phyloP scores from a whole-genome alignment of 805 yeast genomes.

The Cyberlindnera lachancei region DNA sequence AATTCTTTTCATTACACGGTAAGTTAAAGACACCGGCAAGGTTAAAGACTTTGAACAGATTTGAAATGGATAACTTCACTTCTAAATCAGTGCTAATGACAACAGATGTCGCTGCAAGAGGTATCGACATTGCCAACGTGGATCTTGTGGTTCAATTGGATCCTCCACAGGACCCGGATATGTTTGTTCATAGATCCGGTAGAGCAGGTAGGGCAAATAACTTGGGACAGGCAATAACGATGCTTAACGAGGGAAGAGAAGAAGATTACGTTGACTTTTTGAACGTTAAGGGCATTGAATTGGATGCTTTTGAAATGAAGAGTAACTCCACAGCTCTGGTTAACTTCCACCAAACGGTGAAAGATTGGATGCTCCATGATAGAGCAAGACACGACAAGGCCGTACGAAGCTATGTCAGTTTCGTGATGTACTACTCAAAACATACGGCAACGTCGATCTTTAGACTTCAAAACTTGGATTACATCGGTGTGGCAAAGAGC shows the following conservation, averaged over 20 bases:
- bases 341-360: conserved; percentile 18
- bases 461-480: conserved; percentile 64
- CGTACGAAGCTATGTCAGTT: conserved; percentile 74
- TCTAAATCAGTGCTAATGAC: conserved; percentile 66
- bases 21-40: conserved; percentile 79
- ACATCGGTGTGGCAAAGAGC: conserved; percentile 60
- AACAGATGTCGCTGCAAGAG: conserved; percentile 98
- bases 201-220: conserved; percentile 91
- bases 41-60: conserved; percentile 58
- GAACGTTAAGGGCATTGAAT: conserved; percentile 56
- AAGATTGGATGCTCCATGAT: conserved; percentile 60
- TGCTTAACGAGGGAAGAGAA: conserved; percentile 71
- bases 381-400: conserved; percentile 79
- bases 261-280: conserved; percentile 75
- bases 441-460: conserved; percentile 87
- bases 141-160: conserved; percentile 91
- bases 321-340: conserved; percentile 8
- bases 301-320: conserved; percentile 38
- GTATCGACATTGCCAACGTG: conserved; percentile 91
- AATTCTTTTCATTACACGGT: conserved; percentile 79
- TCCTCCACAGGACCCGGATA: conserved; percentile 89
- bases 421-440: conserved; percentile 74
- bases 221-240: conserved; percentile 69
- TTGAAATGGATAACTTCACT: conserved; percentile 27
- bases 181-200: conserved; percentile 90